Evolutionary conservation across 179 eudicot species (phyloP).

Genomic region (Kewa caespitosa): DNA sequence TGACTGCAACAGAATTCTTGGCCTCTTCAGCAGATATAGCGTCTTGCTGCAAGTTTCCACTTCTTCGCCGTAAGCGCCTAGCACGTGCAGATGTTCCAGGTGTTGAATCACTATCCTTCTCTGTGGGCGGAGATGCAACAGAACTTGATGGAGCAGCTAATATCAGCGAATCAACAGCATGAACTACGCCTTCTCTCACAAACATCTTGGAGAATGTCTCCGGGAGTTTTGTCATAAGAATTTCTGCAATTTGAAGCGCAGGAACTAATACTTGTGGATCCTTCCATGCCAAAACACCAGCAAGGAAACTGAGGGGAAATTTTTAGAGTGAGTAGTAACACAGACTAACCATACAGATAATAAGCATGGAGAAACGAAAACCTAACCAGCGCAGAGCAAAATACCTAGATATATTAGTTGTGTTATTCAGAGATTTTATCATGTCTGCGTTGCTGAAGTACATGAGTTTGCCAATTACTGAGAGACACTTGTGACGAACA

Average conservation of each 20-base stretch:
- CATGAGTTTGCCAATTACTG: constrained; percentile 93
- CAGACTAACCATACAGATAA: neutral
- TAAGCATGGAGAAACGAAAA: neutral
- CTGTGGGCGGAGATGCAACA: constrained; percentile 45
- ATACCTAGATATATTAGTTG: constrained; percentile 88
- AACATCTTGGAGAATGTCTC: constrained; percentile 90
- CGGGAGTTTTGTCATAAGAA: constrained; percentile 93
- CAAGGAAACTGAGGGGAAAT: constrained; percentile 60
- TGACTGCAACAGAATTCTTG: constrained; percentile 47
- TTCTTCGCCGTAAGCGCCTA: constrained; percentile 77
- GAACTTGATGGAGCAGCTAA: constrained; percentile 41
- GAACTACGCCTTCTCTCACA: constrained; percentile 96
- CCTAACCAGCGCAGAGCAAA: neutral
- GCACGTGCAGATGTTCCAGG: constrained; percentile 71
- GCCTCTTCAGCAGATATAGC: constrained; percentile 57
- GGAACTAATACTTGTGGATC: constrained; percentile 96
- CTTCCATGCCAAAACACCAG: constrained; percentile 98
- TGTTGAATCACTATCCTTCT: constrained; percentile 71
- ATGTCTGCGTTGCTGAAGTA: constrained; percentile 87
- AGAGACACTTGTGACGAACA: constrained; percentile 96
- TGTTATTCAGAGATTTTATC: constrained; percentile 65
- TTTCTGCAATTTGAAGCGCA: constrained; percentile 93
- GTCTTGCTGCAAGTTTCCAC: constrained; percentile 61
- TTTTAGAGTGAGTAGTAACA: neutral
- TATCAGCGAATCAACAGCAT: constrained; percentile 88